phyloP scores from a whole-genome alignment of 106 monocot species.

The Phalaenopsis equestris region DNA sequence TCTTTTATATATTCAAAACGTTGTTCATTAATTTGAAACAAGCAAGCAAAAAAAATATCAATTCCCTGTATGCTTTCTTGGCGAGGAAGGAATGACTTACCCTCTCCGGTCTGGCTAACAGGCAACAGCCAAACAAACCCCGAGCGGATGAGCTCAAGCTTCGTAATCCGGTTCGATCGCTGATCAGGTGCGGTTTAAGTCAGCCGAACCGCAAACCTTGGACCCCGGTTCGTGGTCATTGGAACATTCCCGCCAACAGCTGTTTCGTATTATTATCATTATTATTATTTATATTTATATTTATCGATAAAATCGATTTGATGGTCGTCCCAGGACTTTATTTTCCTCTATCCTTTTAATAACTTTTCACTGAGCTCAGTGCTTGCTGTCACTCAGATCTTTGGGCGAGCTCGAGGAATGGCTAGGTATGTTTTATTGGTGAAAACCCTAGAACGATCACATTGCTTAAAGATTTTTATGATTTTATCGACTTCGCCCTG shows the following conservation, averaged over 20 bases:
- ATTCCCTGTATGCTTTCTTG: neutral
- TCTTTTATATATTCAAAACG: too few relatives aligned
- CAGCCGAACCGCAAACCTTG: neutral
- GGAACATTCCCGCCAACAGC: neutral
- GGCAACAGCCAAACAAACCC: neutral
- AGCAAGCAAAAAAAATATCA: neutral
- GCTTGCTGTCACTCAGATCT: neutral
- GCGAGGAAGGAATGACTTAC: neutral
- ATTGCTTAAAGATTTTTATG: neutral
- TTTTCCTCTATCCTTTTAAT: neutral
- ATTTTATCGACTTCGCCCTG: neutral
- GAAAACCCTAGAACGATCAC: neutral
- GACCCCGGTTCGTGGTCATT: neutral
- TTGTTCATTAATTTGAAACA: too few relatives aligned
- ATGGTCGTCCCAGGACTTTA: neutral
- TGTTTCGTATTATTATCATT: neutral
- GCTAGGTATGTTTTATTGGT: neutral
- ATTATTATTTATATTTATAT: neutral
- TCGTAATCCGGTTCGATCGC: neutral
- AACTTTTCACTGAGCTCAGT: neutral
- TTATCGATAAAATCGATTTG: neutral
- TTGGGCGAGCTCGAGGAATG: neutral
- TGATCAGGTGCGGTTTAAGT: neutral
- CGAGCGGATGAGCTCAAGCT: neutral
- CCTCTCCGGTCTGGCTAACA: neutral